Evolutionary conservation across 192 early-diverging fungal genomes (phyloP), one percentile per base, ranked within the genome.

Genomic region (Kappamyces sp.): DNA sequence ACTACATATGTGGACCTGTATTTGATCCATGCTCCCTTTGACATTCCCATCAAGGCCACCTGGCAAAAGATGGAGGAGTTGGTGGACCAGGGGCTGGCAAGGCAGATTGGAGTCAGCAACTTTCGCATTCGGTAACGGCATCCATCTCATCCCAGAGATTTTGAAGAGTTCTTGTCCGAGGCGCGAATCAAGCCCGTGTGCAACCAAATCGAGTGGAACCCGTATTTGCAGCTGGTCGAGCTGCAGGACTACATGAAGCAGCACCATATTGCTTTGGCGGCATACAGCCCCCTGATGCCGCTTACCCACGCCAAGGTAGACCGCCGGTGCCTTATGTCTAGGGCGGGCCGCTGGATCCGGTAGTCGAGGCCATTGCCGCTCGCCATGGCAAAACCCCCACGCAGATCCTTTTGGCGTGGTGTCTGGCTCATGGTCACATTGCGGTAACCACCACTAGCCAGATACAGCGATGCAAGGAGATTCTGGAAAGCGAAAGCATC

Each of bases 91-190:
- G 83, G 84, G 61, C 87, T 87, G 66, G 78, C 76, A 47, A 82
- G 83, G 50, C 68, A 83, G 37, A 87, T 94, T 47, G 91, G 91
- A 65, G 90, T 92, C 33, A 86, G 84, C 43, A 94, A 94, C 72
- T 84, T 77, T 40, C 42, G 69, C 32, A 71, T 73, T 38, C 42
- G 55, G 13, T 74, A 85, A 49, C 38, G 36, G 12, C 36, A 7
- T 7, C 7, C 9, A 7, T 8, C 9, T 34, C 31, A 51, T 33
- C 5, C 46, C 32, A 10, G 40, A 49, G 47, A 42, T 34, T 33
- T 31, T 63, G 49, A 69, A 15, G 32, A 44, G 8, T 5, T 63
- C 12, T 63, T 63, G 62, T 33, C 41, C 15, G 55, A 37, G 15
- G 62, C 63, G 23, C 23, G 23, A 47, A 44, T 63, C 39, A 62